These are phyloP conservation scores for Xylariaceae sp. DNA, from an alignment of 2,329 filamentous ascomycete species.

Conservation along the genomic window DNA sequence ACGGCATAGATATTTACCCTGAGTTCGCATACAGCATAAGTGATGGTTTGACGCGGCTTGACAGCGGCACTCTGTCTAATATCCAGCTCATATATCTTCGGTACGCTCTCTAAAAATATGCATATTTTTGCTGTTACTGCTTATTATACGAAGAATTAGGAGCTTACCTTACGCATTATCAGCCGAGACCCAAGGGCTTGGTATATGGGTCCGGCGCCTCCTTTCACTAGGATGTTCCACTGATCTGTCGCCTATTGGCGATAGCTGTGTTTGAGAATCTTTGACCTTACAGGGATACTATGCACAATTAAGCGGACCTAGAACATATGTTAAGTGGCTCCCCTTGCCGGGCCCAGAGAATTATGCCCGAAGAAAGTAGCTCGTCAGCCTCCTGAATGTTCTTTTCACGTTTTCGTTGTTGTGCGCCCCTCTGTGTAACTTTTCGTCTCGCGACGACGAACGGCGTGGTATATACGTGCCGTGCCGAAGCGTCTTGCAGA, in stretches of 20 bases:
- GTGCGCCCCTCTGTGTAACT: background rate
- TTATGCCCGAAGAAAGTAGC: constrained; percentile 3
- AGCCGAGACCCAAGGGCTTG: constrained; percentile 1
- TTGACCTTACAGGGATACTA: constrained; percentile 13
- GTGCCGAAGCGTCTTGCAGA: background rate
- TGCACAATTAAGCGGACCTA: background rate
- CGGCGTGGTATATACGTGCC: background rate
- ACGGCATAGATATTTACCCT: too few relatives aligned
- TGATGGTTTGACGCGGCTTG: too few relatives aligned
- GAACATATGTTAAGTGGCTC: constrained; percentile 15
- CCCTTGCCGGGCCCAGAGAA: constrained; percentile 1
- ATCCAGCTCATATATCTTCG: too few relatives aligned
- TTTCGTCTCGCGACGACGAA: background rate
- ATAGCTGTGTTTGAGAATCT: constrained; percentile 15
- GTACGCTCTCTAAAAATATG: too few relatives aligned
- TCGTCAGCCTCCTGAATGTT: constrained; percentile 21
- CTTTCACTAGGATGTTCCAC: constrained; percentile 7
- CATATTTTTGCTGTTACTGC: too few relatives aligned
- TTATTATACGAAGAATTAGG: too few relatives aligned
- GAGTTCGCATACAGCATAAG: too few relatives aligned
- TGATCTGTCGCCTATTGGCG: constrained; percentile 11
- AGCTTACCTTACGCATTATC: too few relatives aligned
- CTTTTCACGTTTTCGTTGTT: constrained; percentile 2
- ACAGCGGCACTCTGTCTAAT: too few relatives aligned
- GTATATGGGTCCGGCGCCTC: background rate